Base-by-base conservation (phyloP, 331 rosid species). In the Malus hybrid region DNA sequence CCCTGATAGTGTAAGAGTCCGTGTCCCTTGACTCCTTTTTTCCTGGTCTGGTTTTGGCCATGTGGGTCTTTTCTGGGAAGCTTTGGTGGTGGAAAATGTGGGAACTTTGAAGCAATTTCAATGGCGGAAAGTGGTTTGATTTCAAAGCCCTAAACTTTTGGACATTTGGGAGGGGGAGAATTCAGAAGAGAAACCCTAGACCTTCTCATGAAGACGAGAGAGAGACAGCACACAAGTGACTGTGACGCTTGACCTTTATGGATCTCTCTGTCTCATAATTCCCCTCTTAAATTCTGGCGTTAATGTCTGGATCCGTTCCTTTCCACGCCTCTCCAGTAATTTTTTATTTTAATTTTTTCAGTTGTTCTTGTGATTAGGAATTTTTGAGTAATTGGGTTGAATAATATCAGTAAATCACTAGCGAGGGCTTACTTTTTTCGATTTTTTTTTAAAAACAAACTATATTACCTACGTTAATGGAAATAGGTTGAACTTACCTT, bases 11-110 rank as follows among this genome's bases (percentile, higher is more conserved):
- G 81, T 90, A 93, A 5, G 94, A 86, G 73, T 91, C 91, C 46
- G 84, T 33, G 87, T 88, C 97, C 77, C 65, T 91, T 76, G 59
- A 6, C 59, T 52, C 59, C 59, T 52, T 52, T 52, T 52, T 93
- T 10, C 88, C 90, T 2, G 96, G 90, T 78, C 86, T 84, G 54
- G 96, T 91, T 86, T 90, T 93, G 83, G 97, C 96, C 98, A 93
- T 61, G 20, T 15, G 22, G 48, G 66, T 36, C 34, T 77, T 76
- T 18, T 33, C 61, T 56, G 19, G 54, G 76, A 48, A 39, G 32
- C 28, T 32, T 10, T 20, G 13, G 66, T 9, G 44, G 1, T 32
- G 5, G 18, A 19, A 54, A 78, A 71, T 71, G 81, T 57, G 62
- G 83, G 18, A 19, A 78, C 63, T 20, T 31, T 22, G 20, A 48